Base-by-base conservation (phyloP, 768 basidiomycete genomes). In the Suillus alpinus region DNA sequence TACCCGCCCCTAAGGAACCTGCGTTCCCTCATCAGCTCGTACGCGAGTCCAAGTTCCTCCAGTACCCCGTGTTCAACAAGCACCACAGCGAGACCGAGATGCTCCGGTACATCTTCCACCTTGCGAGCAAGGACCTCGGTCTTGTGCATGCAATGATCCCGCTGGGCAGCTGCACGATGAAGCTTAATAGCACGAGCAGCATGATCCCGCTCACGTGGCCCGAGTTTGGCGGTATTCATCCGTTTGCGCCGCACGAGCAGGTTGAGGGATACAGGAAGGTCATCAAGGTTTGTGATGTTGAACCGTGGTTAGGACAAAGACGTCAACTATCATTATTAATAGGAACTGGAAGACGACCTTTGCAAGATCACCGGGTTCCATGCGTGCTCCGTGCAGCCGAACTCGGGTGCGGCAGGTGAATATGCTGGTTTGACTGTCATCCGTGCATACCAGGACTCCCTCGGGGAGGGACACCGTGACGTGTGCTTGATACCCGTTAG, bases 11-110 rank as follows among this genome's bases (percentile, higher is more conserved):
- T 1, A 66, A 69, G 7, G 41, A 67, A 5, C 57, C 69, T 12
- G 74, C 78, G 12, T 81, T 94, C 55, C 87, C 89, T n/a, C 62
- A 77, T 10, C 63, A 69, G 34, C 78, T 91, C 56, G 79, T 72
- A 51, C 87, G 88, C 46, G 85, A 80, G 2, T 89, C 91, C 2
- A 76, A 83, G 44, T 92, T 86, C 76, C 81, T 99, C 12, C 83
- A 85, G 0, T 92, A 99, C 72, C 84, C 92, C 1, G 93, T 97
- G 41, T 99, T 96, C 80, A 98, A 98, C 80, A 86, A 89, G 59
- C 91, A 98, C 69, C 96, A 98, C 72, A 96, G 95, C 5, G 97
- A 99, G 80, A 99, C 97, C 0, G 95, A 98, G 77, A 95, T 99
- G 91, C 80, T 99, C 37, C 94, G 97, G 40, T 97, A 98, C 75